Percentiles rank a stretch among this genome's conserved stretches.
Conservation (phyloP, 495 filamentous ascomycete genomes). For the Penicillium robsamsonii region DNA sequence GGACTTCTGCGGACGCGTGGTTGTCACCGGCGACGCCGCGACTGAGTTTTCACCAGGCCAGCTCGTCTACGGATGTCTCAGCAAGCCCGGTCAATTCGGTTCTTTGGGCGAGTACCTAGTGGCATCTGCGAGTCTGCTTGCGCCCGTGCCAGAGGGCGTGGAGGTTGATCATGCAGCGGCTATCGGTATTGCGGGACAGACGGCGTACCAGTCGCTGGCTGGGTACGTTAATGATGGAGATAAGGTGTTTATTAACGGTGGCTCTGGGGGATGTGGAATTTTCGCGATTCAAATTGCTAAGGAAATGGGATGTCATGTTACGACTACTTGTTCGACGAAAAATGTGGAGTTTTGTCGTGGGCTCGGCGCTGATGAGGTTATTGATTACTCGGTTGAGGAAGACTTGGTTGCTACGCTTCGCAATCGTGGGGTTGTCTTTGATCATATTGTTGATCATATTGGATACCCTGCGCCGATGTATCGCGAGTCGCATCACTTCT, state of each 20-base stretch:
- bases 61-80: constrained; percentile 52
- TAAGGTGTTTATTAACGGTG: constrained; percentile 66
- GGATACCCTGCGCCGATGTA: constrained; percentile 51
- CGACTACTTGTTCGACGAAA: constrained; percentile 53
- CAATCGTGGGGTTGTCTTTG: constrained; percentile 49
- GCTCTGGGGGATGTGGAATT: constrained; percentile 58
- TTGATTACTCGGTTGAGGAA: constrained; percentile 57
- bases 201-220: constrained; percentile 56
- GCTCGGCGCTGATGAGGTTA: constrained; percentile 63
- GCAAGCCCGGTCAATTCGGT: constrained; percentile 43
- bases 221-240: constrained; percentile 50
- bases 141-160: constrained; percentile 49
- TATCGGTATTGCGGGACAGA: constrained; percentile 52
- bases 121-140: constrained; percentile 15
- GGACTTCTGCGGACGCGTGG: constrained; percentile 64
- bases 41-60: constrained; percentile 45
- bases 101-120: constrained; percentile 53
- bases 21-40: constrained; percentile 31
- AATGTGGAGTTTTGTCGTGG: constrained; percentile 55
- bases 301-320: constrained; percentile 58
- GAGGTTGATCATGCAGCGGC: constrained; percentile 47
- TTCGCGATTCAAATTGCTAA: constrained; percentile 66
- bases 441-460: constrained; percentile 61
- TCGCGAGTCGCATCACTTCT: constrained; percentile 51
- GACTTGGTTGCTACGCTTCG: constrained; percentile 50